These are phyloP conservation scores for Mycena belliarum DNA, from an alignment of 768 basidiomycete species.

Conservation along the genomic window DNA sequence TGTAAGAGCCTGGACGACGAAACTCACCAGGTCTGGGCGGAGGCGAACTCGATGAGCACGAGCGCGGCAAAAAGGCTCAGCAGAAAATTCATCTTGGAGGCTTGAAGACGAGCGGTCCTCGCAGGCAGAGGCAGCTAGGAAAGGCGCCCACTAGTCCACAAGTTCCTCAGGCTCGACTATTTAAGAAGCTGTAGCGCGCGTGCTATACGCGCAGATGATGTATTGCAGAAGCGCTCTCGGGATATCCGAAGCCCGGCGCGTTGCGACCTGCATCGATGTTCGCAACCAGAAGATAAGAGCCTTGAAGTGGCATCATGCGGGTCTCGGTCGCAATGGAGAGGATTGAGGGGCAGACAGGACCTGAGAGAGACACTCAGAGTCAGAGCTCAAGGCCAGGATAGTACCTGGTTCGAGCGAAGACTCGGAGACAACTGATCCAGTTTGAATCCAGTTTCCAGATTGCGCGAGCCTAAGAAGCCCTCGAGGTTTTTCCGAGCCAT, in stretches of 20 bases:
- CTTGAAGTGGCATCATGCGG: too few species aligned
- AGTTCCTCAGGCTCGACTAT: neutral
- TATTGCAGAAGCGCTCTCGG: constrained; percentile 1
- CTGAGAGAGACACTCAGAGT: too few species aligned
- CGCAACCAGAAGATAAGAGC: too few species aligned
- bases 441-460: too few species aligned
- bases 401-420: too few species aligned
- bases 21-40: constrained; percentile 10
- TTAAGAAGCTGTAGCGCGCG: neutral
- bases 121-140: neutral
- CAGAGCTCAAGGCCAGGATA: too few species aligned
- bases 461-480: too few species aligned
- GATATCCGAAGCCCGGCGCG: constrained; percentile 1
- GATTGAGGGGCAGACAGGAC: too few species aligned
- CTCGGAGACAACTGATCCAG: too few species aligned
- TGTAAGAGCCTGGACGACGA: too few species aligned
- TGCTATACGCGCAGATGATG: constrained; percentile 1
- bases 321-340: too few species aligned
- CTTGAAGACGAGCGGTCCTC: neutral
- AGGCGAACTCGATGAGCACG: neutral
- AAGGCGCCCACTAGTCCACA: neutral
- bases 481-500: too few species aligned
- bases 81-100: neutral
- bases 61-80: neutral
- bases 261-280: neutral